Percentiles rank a stretch among this genome's conserved stretches.
Conservation (phyloP, 164 flowering plant species). For the Tinospora cordifolia region DNA sequence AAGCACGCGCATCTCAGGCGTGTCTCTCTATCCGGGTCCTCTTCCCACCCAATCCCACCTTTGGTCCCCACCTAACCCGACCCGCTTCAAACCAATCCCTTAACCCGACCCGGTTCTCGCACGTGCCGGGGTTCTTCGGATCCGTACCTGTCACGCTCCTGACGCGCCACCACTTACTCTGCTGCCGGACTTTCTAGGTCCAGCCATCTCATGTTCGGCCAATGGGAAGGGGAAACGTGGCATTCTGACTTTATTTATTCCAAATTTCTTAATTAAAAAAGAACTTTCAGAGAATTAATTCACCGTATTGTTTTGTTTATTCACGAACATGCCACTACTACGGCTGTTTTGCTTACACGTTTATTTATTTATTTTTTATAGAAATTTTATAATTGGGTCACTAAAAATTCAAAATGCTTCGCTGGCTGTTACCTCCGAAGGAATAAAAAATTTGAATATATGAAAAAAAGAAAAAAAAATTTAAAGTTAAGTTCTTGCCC, state of each 20-base stretch:
- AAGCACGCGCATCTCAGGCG: slow-evolving; percentile 19
- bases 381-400: not conserved
- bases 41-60: not conserved
- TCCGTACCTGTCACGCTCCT: not conserved
- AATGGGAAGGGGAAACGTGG: slow-evolving; percentile 14
- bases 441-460: too few species aligned
- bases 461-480: too few species aligned
- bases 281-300: not conserved
- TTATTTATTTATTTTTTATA: not conserved
- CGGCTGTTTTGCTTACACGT: too few species aligned
- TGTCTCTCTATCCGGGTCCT: slow-evolving; percentile 3
- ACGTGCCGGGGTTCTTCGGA: too few species aligned
- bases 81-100: too few species aligned
- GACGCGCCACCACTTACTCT: not conserved
- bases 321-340: slow-evolving; percentile 4
- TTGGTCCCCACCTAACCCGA: too few species aligned
- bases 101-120: too few species aligned
- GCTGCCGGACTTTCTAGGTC: slow-evolving; percentile 13
- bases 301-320: not conserved
- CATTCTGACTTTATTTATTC: too few species aligned
- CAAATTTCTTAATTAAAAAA: not conserved
- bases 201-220: slow-evolving; percentile 1
- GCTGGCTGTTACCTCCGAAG: not conserved
- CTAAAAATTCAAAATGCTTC: not conserved
- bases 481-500: slow-evolving; percentile 11